These are phyloP conservation scores for Lolium rigidum DNA, from an alignment of 176 grass and related monocot genomes.

Conservation along the genomic window DNA sequence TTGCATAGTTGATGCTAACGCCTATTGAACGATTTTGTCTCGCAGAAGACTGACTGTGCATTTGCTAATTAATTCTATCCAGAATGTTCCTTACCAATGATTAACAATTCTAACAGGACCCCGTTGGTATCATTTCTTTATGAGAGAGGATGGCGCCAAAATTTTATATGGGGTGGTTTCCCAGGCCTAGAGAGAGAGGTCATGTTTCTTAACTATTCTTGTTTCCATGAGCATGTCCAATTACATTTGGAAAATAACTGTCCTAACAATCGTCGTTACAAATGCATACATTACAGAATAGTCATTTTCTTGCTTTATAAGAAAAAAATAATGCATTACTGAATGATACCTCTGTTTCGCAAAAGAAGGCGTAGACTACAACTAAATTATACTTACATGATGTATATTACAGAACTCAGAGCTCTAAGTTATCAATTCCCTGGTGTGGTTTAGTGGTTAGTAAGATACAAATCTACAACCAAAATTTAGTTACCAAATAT, in stretches of 20 bases:
- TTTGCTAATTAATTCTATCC: background rate
- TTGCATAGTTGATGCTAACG: background rate
- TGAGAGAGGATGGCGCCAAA: conserved; percentile 95
- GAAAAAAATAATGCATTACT: background rate
- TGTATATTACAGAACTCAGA: background rate
- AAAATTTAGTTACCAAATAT: background rate
- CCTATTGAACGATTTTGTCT: background rate
- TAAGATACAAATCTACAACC: conserved; percentile 13
- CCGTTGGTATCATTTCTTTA: conserved; percentile 89
- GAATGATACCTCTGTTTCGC: too few species aligned
- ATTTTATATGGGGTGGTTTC: conserved; percentile 92
- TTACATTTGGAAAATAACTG: conserved; percentile 25
- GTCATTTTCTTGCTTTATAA: background rate
- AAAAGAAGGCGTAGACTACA: background rate
- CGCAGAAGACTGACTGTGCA: background rate
- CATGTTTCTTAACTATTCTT: conserved; percentile 35
- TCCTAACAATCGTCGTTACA: background rate
- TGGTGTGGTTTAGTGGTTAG: background rate
- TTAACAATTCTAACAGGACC: conserved; percentile 63
- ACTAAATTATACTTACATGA: background rate
- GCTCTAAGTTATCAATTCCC: background rate
- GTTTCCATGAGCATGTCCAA: conserved; percentile 21
- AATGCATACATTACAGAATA: background rate
- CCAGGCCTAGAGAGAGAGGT: conserved; percentile 92
- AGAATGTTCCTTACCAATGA: conserved; percentile 33